Evolutionary conservation across 2,329 filamentous ascomycete species (phyloP), one percentile per base, ranked within the genome.

Genomic region (Blastomyces emzantsi): DNA sequence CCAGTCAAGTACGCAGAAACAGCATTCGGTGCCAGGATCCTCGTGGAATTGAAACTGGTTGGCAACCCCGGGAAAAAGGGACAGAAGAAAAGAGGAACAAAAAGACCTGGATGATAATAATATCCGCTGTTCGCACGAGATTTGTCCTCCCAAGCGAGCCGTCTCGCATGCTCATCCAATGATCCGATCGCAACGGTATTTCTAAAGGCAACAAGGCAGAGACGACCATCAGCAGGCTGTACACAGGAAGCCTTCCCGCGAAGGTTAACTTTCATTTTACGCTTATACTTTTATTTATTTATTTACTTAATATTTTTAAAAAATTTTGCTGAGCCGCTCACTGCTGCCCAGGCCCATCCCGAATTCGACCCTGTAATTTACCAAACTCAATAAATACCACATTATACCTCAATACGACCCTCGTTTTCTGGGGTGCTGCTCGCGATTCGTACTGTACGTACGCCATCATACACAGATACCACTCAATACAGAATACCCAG

Each of bases 251-350:
- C 3, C 7, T 3, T 39, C 56, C n/a, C 15, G 13, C 7, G 56
- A 22, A 15, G 30, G 36, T 58, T 28, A 43, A 36, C 41, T 19
- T 41, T 22, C 39, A 28, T 17, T 17, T 13, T 30, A 28, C 39
- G 6, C 19, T 43, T 36, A 28, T 45, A 17, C 28, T 45, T 59
- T 45, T 58, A 28, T 45, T 59, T 58, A 41, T 58, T 58, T 43
- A 43, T 9, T 43, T 58, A 19, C 45, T 59, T 59, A 28, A 28
- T 2, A 13, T 59, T n/a, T n/a, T n/a, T n/a, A n/a, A n/a, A n/a
- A n/a, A n/a, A n/a, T n/a, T 59, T 39, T 59, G 57, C 39, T 60
- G 41, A 47, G 57, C 41, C 28, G 19, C 36, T 30, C 15, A 55
- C n/a, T 36, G 7, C 17, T 33, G 28, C 30, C 52, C 33, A 55